A percentile compares a stretch with the other conserved stretches of the same genome.
These are phyloP conservation scores for Rhynchosporium secalis DNA, from an alignment of 2,329 filamentous ascomycete genomes.

Conservation along the genomic window DNA sequence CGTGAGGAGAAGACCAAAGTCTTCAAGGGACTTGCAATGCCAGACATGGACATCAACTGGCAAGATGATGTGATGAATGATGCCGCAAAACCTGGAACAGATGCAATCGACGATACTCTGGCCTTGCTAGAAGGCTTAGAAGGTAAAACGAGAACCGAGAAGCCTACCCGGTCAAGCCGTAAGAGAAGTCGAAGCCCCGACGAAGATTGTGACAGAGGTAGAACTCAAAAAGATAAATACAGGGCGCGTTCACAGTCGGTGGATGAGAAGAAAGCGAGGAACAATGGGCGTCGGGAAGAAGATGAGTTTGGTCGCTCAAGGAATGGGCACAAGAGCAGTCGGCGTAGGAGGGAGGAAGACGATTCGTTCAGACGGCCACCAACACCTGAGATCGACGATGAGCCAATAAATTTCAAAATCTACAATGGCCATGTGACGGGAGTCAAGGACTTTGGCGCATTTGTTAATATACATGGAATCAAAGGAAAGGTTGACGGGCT, in stretches of 20 bases:
- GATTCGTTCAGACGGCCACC: slow-evolving; percentile 66
- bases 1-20: slow-evolving; percentile 75
- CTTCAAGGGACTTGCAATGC: slow-evolving; percentile 87
- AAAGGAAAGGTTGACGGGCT: slow-evolving; percentile 87
- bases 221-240: slow-evolving; percentile 44
- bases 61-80: slow-evolving; percentile 48
- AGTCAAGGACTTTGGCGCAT: slow-evolving; percentile 92
- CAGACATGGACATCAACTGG: slow-evolving; percentile 67
- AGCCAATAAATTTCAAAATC: slow-evolving; percentile 79
- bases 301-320: slow-evolving; percentile 58
- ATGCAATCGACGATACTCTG: slow-evolving; percentile 88
- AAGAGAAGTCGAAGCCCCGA: slow-evolving; percentile 56
- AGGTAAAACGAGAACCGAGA: slow-evolving; percentile 53
- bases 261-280: slow-evolving; percentile 44
- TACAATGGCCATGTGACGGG: slow-evolving; percentile 90
- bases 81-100: slow-evolving; percentile 47
- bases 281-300: slow-evolving; percentile 54
- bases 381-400: slow-evolving; percentile 75
- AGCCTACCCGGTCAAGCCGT: slow-evolving; percentile 42
- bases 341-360: slow-evolving; percentile 48
- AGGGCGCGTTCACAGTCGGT: slow-evolving; percentile 55
- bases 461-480: slow-evolving; percentile 88
- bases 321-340: slow-evolving; percentile 47
- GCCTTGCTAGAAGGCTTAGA: slow-evolving; percentile 87
- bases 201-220: slow-evolving; percentile 41